Base-by-base conservation (phyloP, 1,139 yeast species). In the Hanseniaspora gamundiae region DNA sequence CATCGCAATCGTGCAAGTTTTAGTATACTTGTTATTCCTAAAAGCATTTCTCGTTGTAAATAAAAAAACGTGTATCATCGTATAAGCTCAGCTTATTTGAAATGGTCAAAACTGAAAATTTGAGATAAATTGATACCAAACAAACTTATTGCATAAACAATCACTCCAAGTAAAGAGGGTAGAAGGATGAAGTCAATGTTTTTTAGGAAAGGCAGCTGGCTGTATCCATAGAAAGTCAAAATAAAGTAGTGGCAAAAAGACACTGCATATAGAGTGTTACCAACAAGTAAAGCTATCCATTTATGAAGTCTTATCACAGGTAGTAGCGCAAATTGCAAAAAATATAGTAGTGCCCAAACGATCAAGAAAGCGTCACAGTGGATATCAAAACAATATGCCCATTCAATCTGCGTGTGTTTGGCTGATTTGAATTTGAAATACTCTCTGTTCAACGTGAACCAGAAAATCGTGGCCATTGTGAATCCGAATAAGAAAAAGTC, bases 311-410 rank as follows among this genome's bases (percentile, higher is more conserved):
- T 71, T 38, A 87, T 65, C 14, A 86, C 56, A 1, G 96, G 96
- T 48, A 86, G 66, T 45, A 86, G 62, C 39, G 85, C 60, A 54
- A 85, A 85, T 60, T 86, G 95, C 27, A 84, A 54, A 51, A 85
- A 73, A 59, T 87, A 87, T 38, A 87, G 68, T 45, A 76, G 65
- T 47, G 85, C 70, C 94, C 94, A 86, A 45, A 87, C 79, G 24
- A 83, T 69, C 52, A 87, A 66, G 55, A 85, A 87, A 30, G 95
- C 76, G 61, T 87, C 87, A 64, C 95, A 86, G 61, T 87, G 96
- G 22, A 87, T 80, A 58, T 87, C 96, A 60, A 87, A 87, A 63
- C 96, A 86, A 59, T 85, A 87, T 0, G 91, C 88, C 95, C 95
- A 87, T 57, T 86, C 95, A 41, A 87, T 70, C 50, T 77, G 75